Base-by-base conservation (phyloP, 129 eudicot species). In the Cynara cardunculus region DNA sequence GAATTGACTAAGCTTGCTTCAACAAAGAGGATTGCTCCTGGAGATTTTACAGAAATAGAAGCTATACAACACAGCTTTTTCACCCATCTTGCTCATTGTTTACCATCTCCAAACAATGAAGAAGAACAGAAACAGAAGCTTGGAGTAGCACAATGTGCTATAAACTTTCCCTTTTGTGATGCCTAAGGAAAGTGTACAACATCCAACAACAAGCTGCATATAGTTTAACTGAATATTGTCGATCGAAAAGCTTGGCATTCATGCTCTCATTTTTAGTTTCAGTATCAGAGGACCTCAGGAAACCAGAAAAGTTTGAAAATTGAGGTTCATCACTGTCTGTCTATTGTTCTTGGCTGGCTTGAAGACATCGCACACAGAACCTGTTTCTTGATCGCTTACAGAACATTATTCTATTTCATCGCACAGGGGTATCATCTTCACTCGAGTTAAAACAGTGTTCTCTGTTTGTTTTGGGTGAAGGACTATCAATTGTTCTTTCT, bases 1-100 rank as follows among this genome's bases (percentile, higher is more conserved):
- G 98, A 96, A 86, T 75, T 93, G 76, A 91, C 99, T 35, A 96
- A 91, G 76, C 99, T 96, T 88, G 99, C 99, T 82, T 91, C 99
- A 32, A 96, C 99, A 64, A 93, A 86, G 81, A 87, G 88, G 83
- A 96, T 96, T 59, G 98, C 98, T 81, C 97, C 99, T 46, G 99
- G 99, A 71, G 99, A 96, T 86, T 96, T 96, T 78, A 49, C 98
- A 49, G 99, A 96, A 87, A 86, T 93, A 37, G n/a, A n/a, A n/a
- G n/a, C n/a, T n/a, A 90, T 31, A 75, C 85, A 59, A 83, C 77
- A 76, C 4, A 37, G 80, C 75, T 74, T 80, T 85, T 80, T 67
- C 78, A 76, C 34, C 22, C 41, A 70, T 71, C 85, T 72, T 75
- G 66, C 70, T 80, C 86, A 37, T 46, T 80, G 41, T 86, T 85